Percentiles rank a stretch among this genome's conserved stretches.
phyloP scores from a whole-genome alignment of 345 rosid genomes.

The Gossypium arboreum region DNA sequence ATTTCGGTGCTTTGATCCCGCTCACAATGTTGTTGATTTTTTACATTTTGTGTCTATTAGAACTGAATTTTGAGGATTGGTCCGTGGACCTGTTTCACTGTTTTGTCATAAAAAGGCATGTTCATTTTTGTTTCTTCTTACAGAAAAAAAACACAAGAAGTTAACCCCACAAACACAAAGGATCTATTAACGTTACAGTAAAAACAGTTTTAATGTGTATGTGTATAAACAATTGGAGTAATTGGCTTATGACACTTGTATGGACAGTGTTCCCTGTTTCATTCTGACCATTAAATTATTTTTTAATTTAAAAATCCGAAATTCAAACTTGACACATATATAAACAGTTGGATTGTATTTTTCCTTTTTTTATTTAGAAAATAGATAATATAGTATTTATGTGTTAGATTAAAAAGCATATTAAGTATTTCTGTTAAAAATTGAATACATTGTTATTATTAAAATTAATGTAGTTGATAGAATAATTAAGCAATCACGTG shows the following conservation, averaged over 20 bases:
- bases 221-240: background rate
- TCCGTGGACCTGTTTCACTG: constrained; percentile 1
- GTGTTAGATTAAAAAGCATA: too few relatives aligned
- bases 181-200: background rate
- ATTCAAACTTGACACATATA: too few relatives aligned
- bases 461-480: too few relatives aligned
- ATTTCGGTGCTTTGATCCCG: background rate
- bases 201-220: background rate
- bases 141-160: background rate
- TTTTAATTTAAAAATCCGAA: too few relatives aligned
- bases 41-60: background rate
- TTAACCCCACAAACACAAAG: background rate
- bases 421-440: too few relatives aligned
- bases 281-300: too few relatives aligned
- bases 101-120: constrained; percentile 27
- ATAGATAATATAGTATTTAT: too few relatives aligned
- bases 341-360: too few relatives aligned
- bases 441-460: too few relatives aligned
- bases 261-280: background rate
- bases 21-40: background rate
- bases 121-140: constrained; percentile 12
- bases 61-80: background rate
- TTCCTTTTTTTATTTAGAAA: too few relatives aligned
- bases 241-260: background rate
- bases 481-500: too few relatives aligned